phyloP scores from a whole-genome alignment of 108 stramenopile species.

The Conticribra weissflogii region DNA sequence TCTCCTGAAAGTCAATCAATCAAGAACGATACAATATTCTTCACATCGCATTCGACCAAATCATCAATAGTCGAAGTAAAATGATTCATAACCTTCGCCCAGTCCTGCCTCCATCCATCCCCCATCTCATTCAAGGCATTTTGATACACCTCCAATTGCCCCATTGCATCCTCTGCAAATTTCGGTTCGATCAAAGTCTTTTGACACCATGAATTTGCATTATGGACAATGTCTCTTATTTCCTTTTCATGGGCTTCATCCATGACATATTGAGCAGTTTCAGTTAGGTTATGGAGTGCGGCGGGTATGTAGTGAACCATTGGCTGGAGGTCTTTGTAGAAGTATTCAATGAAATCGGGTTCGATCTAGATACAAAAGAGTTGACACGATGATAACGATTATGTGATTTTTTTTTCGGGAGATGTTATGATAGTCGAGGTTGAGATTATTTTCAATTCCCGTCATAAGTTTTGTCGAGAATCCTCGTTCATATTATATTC shows the following conservation, averaged over 20 bases:
- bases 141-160: slow-evolving; percentile 1
- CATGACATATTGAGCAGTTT: slow-evolving; percentile 14
- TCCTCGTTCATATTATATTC: too few species aligned
- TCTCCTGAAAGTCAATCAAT: too few species aligned
- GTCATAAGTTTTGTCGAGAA: too few species aligned
- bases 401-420: too few species aligned
- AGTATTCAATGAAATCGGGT: slow-evolving; percentile 40
- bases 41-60: slow-evolving; percentile 11
- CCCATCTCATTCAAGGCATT: not conserved
- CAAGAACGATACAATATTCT: too few species aligned
- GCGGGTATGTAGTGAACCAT: slow-evolving; percentile 44
- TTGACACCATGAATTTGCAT: slow-evolving; percentile 37
- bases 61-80: slow-evolving; percentile 4
- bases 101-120: not conserved
- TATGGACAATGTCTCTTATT: slow-evolving; percentile 15
- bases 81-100: not conserved
- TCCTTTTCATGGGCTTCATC: slow-evolving; percentile 14
- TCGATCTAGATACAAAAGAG: too few species aligned
- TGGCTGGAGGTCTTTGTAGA: slow-evolving; percentile 31
- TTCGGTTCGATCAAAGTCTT: not conserved
- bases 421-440: too few species aligned
- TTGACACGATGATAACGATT: too few species aligned
- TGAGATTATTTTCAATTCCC: too few species aligned
- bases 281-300: slow-evolving; percentile 22
- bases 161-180: not conserved